Evolutionary conservation across 805 yeast genomes (phyloP).

Genomic region (Huiozyma sinensis): DNA sequence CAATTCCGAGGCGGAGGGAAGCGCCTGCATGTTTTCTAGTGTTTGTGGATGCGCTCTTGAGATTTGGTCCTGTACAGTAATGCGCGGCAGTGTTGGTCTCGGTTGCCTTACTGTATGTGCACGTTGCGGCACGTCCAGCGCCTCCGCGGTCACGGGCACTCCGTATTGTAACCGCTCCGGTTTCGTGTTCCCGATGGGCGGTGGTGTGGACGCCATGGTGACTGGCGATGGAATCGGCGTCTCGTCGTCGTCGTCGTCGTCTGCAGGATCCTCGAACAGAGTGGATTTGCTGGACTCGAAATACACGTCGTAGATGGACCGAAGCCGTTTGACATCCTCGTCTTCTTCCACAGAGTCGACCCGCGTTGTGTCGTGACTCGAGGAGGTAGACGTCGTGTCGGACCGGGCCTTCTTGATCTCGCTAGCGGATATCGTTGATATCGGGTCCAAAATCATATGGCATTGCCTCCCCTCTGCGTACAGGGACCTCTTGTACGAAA

Average conservation of each 20-base stretch:
- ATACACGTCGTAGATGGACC: conserved; percentile 67
- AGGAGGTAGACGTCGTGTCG: neutral
- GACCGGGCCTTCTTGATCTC: neutral
- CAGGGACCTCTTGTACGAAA: neutral
- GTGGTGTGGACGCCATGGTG: neutral
- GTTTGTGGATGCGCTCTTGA: conserved; percentile 23
- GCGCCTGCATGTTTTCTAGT: conserved; percentile 23
- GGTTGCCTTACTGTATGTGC: neutral
- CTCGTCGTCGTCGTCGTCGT: neutral
- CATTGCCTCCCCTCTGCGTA: neutral
- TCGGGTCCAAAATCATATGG: neutral
- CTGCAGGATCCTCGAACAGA: neutral
- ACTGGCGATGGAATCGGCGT: neutral
- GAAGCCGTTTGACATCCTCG: conserved; percentile 62
- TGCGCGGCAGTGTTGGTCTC: neutral
- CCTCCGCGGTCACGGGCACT: no score
- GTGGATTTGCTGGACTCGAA: conserved; percentile 35
- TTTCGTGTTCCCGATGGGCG: neutral
- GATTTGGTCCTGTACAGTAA: neutral
- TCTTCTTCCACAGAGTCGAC: conserved; percentile 31
- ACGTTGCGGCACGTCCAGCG: no score
- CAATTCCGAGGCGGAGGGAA: conserved; percentile 32
- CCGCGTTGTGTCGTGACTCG: neutral
- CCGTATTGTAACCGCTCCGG: no score
- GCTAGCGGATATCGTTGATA: neutral